Percentiles rank a stretch among this genome's conserved stretches.
phyloP scores from a whole-genome alignment of 2,329 filamentous ascomycete species.

The Calonectria hongkongensis region DNA sequence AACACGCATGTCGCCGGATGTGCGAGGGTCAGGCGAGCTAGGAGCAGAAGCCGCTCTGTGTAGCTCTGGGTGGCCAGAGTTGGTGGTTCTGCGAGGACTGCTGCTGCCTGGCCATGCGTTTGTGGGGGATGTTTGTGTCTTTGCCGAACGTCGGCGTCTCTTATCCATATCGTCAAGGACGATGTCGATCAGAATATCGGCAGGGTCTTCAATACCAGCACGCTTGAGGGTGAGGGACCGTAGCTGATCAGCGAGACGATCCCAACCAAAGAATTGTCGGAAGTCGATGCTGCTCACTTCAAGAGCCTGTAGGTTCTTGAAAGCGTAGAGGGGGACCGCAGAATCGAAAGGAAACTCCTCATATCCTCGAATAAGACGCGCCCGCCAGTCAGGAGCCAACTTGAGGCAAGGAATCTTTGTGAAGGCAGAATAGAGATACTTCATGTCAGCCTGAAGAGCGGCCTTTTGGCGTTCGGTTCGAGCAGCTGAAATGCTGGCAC shows the following conservation, averaged over 20 bases:
- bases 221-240: constrained; percentile 92
- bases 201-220: constrained; percentile 90
- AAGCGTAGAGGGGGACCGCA: constrained; percentile 95
- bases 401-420: constrained; percentile 97
- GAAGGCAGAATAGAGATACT: constrained; percentile 97
- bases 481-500: constrained; percentile 85
- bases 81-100: constrained; percentile 76
- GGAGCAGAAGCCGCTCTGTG: constrained; percentile 82
- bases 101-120: constrained; percentile 77
- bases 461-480: constrained; percentile 94
- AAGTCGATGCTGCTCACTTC: constrained; percentile 98
- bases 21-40: constrained; percentile 73
- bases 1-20: constrained; percentile 71
- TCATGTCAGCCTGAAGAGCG: constrained; percentile 89
- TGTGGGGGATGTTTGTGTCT: constrained; percentile 87
- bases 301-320: constrained; percentile 96
- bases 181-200: constrained; percentile 92
- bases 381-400: constrained; percentile 93
- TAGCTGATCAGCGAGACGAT: constrained; percentile 92
- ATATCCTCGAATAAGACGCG: constrained; percentile 91
- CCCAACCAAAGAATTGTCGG: constrained; percentile 98
- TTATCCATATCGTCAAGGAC: constrained; percentile 98
- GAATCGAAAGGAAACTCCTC: constrained; percentile 99
- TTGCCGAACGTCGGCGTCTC: constrained; percentile 89
- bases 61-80: constrained; percentile 77